A percentile compares a stretch with the other conserved stretches of the same genome.
Evolutionary conservation across 495 filamentous ascomycete species (phyloP).

Genomic region (Tuber microsphaerosporum): DNA sequence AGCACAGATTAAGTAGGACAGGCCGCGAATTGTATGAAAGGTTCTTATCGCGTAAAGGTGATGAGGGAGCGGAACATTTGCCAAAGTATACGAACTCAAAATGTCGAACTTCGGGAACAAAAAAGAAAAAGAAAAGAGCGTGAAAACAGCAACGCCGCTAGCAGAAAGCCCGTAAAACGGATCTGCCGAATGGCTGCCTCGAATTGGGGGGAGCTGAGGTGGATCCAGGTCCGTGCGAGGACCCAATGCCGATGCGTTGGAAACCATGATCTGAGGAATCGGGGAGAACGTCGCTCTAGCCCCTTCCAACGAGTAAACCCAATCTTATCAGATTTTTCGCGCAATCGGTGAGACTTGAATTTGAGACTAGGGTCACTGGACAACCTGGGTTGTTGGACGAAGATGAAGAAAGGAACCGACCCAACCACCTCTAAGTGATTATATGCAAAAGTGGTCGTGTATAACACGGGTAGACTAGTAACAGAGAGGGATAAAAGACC

Average conservation of each 20-base stretch:
- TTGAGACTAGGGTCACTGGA: neutral
- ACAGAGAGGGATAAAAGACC: neutral
- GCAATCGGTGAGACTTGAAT: neutral
- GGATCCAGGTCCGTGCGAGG: slow-evolving; percentile 1
- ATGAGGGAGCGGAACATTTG: neutral
- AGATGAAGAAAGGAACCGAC: neutral
- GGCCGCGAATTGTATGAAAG: neutral
- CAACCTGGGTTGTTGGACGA: neutral
- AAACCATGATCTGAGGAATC: neutral
- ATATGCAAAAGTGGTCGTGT: neutral
- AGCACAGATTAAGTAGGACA: neutral
- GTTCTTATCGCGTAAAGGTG: neutral
- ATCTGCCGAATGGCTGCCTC: neutral
- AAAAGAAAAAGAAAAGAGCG: neutral
- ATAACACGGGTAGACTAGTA: neutral
- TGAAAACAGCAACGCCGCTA: neutral
- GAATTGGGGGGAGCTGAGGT: neutral
- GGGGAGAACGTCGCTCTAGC: neutral
- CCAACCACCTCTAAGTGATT: neutral
- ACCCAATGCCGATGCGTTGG: neutral
- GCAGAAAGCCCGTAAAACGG: neutral
- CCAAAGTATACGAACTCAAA: neutral
- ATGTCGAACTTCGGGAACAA: neutral
- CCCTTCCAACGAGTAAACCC: neutral
- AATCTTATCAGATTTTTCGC: neutral